Base-by-base conservation (phyloP, 805 yeast genomes). In the Suhomyces sp. region DNA sequence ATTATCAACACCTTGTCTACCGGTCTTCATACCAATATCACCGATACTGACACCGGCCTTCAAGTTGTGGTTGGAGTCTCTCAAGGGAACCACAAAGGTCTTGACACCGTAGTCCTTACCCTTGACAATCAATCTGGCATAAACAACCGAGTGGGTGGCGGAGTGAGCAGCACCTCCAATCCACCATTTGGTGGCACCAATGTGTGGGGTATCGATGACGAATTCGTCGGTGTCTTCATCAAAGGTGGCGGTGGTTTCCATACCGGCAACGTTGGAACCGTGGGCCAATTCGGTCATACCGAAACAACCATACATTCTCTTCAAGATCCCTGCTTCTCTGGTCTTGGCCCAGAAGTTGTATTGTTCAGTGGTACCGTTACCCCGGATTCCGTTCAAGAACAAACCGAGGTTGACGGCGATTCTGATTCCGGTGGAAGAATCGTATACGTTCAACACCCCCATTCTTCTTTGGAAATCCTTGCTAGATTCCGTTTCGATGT, bases 121-220 rank as follows among this genome's bases (percentile, higher is more conserved):
- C 29, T 81, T 69, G 19, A 87, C 88, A 34, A 85, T 76, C 43
- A 90, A 70, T 42, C 97, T 73, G 4, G 96, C 96, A 58, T 81
- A 90, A 17, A 79, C 83, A n/a, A 81, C 78, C 16, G 87, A 70
- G 64, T 90, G 96, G 19, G 90, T 87, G 5, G 96, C 87, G 14
- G 95, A 81, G 60, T 87, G 95, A 8, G 96, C 96, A 26, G 96
- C 96, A 50, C 97, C 97, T 31, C 97, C 97, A 52, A 90, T 90
- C 97, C 97, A 90, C 96, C 97, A 90, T 60, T 90, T 90, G 17
- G 96, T 88, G 28, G 97, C 96, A 23, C 95, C 90, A 36, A 85
- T 60, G 54, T 88, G 85, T 1, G 97, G 97, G 9, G 97, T 90
- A 56, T 86, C 76, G 51, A 90, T 79, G 36, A 74, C 56, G 54